These are phyloP conservation scores for Apophysomyces elegans DNA, from an alignment of 371 early-diverging fungal species.

Conservation along the genomic window DNA sequence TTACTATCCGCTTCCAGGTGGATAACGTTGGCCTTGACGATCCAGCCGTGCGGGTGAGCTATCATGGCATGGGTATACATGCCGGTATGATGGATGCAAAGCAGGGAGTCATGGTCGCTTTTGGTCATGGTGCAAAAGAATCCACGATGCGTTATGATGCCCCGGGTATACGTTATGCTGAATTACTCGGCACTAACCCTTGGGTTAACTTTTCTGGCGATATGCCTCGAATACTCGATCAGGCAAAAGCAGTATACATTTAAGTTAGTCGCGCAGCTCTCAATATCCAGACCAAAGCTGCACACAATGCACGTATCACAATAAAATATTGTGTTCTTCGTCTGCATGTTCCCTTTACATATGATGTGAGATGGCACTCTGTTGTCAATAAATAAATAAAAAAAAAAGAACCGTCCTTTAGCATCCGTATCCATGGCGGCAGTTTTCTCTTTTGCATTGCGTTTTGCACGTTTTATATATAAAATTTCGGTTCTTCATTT, in stretches of 20 bases:
- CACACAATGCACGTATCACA: not conserved
- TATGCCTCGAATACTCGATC: not conserved
- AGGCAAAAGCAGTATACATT: slow-evolving; percentile 5
- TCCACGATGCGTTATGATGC: not conserved
- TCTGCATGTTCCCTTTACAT: not conserved
- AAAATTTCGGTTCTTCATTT: too few relatives aligned
- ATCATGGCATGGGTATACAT: not conserved
- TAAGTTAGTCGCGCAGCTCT: not conserved
- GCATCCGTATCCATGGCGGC: too few relatives aligned
- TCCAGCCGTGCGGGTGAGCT: not conserved
- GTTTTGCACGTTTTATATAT: too few relatives aligned
- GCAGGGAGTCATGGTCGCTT: not conserved
- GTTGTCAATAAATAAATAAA: not conserved
- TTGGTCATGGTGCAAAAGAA: not conserved
- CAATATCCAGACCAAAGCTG: not conserved
- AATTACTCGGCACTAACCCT: not conserved
- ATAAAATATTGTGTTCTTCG: not conserved
- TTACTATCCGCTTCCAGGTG: not conserved
- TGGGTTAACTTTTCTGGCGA: not conserved
- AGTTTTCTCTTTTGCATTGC: too few relatives aligned
- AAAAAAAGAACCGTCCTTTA: not conserved
- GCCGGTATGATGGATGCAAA: not conserved
- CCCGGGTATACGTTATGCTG: not conserved
- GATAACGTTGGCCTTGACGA: not conserved
- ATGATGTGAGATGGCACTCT: not conserved